Conservation (phyloP, 2,329 filamentous ascomycete genomes). For the Cordyceps sp. region DNA sequence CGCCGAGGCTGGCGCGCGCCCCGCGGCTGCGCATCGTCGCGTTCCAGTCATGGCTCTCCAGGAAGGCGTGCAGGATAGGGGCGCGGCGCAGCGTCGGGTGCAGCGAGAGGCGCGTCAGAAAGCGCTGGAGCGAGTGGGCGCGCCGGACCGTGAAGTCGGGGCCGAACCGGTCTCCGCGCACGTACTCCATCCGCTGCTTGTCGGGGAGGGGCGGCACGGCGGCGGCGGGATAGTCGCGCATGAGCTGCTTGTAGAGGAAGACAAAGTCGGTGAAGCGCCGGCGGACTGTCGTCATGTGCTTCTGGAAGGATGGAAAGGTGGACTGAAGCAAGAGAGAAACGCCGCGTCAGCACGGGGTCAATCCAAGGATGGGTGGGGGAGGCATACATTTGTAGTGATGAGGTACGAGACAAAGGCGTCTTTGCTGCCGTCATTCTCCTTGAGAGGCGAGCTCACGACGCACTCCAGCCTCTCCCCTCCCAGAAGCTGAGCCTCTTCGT, state of each 20-base stretch:
- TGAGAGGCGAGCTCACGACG: conserved; percentile 66
- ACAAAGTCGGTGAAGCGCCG: conserved; percentile 96
- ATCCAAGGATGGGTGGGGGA: not conserved
- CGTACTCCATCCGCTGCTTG: conserved; percentile 99
- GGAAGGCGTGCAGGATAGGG: conserved; percentile 69
- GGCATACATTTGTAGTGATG: conserved; percentile 66
- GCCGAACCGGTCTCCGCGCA: conserved; percentile 88
- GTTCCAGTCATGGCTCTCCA: conserved; percentile 93
- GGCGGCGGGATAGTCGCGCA: conserved; percentile 74
- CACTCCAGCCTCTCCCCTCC: conserved; percentile 69
- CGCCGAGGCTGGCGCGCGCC: conserved; percentile 40
- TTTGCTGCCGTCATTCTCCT: conserved; percentile 93
- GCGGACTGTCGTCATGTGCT: conserved; percentile 60
- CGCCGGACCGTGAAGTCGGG: conserved; percentile 79
- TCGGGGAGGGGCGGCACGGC: conserved; percentile 90
- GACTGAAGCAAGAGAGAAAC: conserved; percentile 40
- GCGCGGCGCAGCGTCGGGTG: conserved; percentile 80
- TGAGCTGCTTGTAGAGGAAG: conserved; percentile 84
- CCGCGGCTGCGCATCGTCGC: conserved; percentile 75
- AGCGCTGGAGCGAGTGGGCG: conserved; percentile 80
- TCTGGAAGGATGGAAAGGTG: conserved; percentile 86
- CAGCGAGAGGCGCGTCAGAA: conserved; percentile 69
- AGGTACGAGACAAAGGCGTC: conserved; percentile 94
- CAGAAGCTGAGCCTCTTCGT: conserved; percentile 43
- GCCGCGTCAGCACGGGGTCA: not conserved